Conservation (phyloP, 1,284 basidiomycete genomes). For the Phellinidium pouzarii region DNA sequence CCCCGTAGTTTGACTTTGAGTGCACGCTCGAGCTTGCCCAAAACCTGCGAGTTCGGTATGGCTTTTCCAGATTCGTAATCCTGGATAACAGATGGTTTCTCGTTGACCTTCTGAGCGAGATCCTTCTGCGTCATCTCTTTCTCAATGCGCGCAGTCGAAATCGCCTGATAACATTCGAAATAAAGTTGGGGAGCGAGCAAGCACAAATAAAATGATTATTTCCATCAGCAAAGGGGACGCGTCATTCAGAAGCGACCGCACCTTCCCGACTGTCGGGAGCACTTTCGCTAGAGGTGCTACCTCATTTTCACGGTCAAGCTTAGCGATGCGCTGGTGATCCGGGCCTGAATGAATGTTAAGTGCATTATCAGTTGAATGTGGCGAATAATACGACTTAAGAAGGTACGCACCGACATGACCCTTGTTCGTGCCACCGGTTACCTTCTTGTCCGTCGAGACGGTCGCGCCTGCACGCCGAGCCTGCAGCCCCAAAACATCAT, state of each 20-base stretch:
- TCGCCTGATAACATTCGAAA: conserved; percentile 46
- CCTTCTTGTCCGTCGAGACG: conserved; percentile 74
- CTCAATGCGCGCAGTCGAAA: conserved; percentile 76
- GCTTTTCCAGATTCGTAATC: conserved; percentile 91
- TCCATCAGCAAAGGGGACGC: neutral
- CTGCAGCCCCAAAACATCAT: conserved; percentile 29
- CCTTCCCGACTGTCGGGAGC: conserved; percentile 73
- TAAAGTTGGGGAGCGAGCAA: neutral
- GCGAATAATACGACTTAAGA: neutral
- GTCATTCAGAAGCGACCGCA: conserved; percentile 29
- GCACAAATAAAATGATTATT: neutral
- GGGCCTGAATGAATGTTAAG: conserved; percentile 47
- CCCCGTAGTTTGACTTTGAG: conserved; percentile 93
- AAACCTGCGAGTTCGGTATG: conserved; percentile 84
- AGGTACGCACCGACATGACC: conserved; percentile 55
- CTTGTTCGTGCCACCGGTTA: conserved; percentile 61
- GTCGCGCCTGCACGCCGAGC: conserved; percentile 67
- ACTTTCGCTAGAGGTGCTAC: conserved; percentile 92
- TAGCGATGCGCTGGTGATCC: conserved; percentile 90
- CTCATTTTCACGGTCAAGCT: conserved; percentile 93
- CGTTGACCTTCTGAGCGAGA: conserved; percentile 87
- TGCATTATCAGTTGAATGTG: neutral
- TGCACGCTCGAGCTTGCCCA: conserved; percentile 86
- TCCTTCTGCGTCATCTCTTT: conserved; percentile 88
- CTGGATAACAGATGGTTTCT: conserved; percentile 81